phyloP scores from a whole-genome alignment of 179 eudicot genomes.

The Camellia oleifera region DNA sequence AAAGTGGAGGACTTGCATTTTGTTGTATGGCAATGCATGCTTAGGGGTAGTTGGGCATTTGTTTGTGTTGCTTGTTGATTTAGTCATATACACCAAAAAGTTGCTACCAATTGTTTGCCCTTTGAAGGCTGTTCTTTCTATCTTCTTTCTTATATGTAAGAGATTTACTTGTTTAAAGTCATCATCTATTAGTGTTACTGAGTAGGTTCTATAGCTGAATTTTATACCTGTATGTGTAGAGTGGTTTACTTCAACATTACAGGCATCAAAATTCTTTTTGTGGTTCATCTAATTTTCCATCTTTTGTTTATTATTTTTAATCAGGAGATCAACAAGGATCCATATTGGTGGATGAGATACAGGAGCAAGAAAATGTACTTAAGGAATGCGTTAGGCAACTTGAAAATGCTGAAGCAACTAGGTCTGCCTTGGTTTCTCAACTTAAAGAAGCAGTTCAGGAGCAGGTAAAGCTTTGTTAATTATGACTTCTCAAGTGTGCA shows the following conservation, averaged over 20 bases:
- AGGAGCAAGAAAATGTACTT: constrained; percentile 69
- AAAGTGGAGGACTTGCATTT: background rate
- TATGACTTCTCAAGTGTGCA: background rate
- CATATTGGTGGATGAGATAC: constrained; percentile 50
- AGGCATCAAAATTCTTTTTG: background rate
- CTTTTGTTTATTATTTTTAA: constrained; percentile 12
- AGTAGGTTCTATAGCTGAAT: background rate
- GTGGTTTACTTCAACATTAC: background rate
- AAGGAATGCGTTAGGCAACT: constrained; percentile 62
- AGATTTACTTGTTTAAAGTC: background rate
- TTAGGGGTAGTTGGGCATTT: background rate
- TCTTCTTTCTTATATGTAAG: background rate
- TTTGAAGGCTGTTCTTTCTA: background rate
- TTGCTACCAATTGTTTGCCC: background rate
- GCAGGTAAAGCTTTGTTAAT: constrained; percentile 47
- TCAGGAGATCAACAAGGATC: constrained; percentile 57
- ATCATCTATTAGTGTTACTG: too few species aligned
- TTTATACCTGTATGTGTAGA: background rate
- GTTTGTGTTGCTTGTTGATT: background rate
- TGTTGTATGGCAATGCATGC: too few species aligned
- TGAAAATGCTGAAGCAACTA: constrained; percentile 63
- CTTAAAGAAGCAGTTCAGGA: constrained; percentile 80
- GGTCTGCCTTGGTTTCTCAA: constrained; percentile 60
- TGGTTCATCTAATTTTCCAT: background rate
- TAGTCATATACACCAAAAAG: background rate